Evolutionary conservation across 2,329 filamentous ascomycete species (phyloP), one percentile per base, ranked within the genome.

Genomic region (Pyricularia pennisetigena): DNA sequence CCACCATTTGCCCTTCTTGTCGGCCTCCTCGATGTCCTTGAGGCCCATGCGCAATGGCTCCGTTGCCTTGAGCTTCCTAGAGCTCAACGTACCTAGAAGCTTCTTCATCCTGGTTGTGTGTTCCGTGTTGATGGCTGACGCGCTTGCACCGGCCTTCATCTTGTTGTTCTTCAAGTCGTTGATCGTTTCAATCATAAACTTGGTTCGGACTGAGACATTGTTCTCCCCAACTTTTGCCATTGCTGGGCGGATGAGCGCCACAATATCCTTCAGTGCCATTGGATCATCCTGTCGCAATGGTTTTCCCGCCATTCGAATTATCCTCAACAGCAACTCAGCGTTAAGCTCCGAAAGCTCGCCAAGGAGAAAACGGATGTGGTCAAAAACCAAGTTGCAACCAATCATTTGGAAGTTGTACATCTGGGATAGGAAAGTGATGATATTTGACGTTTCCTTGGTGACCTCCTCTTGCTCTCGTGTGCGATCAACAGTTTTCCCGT

Each of bases 121-220:
- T 74, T 97, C 93, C 1, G 89, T 89, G 0, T 89, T 86, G 6
- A 96, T 82, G 3, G 85, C 86, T 0, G 91, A 91, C 59, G 90
- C 91, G 63, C 86, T 85, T 4, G 85, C 85, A 20, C 88, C 88
- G 3, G 69, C 65, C 78, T 94, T 97, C 75, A 94, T 85, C 69
- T 92, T 92, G 79, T 95, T 97, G 81, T 97, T 97, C 77, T 97
- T 97, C 32, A 99, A 83, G 74, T 97, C 92, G 69, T 91, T 93
- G 77, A 99, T 97, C 0, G 91, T 95, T 74, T 98, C 94, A 67
- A 99, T 91, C 94, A 98, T 98, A 79, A 97, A 97, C 72, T 91
- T 96, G 1, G 94, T 97, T 68, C 95, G 89, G 10, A 94, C 91
- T 1, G 93, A 94, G 30, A 97, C 81, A 24, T 88, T 90, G 14